Evolutionary conservation across 768 basidiomycete genomes (phyloP).

Genomic region (Calvatia gigantea): DNA sequence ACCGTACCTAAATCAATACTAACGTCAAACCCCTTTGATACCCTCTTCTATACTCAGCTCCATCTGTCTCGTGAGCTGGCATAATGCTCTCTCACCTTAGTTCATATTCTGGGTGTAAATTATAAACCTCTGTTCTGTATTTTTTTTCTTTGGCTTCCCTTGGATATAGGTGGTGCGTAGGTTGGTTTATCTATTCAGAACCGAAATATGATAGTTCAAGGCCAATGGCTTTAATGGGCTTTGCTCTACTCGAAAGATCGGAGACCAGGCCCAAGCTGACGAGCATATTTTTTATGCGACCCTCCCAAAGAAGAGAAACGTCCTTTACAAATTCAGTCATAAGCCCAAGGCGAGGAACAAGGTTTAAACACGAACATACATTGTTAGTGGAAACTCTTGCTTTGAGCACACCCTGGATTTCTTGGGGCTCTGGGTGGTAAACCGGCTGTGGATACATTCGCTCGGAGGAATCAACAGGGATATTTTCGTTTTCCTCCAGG

Average conservation of each 20-base stretch:
- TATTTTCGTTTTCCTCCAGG: conserved; percentile 14
- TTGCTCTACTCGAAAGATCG: conserved; percentile 79
- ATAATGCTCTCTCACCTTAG: too few relatives aligned
- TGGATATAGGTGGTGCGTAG: not conserved
- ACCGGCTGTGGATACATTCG: not conserved
- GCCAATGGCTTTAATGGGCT: conserved; percentile 86
- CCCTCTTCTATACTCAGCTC: not conserved
- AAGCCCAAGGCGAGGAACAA: not conserved
- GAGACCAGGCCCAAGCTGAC: conserved; percentile 91
- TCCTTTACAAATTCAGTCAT: conserved; percentile 45
- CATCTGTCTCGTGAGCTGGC: too few relatives aligned
- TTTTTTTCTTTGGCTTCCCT: not conserved
- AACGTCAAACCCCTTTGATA: not conserved
- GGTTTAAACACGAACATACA: conserved; percentile 40
- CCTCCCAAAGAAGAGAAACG: conserved; percentile 91
- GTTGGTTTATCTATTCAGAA: conserved; percentile 36
- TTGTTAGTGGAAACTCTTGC: conserved; percentile 87
- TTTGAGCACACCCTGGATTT: conserved; percentile 83
- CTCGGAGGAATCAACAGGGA: conserved; percentile 8
- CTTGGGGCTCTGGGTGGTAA: conserved; percentile 17
- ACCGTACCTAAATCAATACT: not conserved
- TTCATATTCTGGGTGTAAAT: conserved; percentile 10
- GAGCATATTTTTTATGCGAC: conserved; percentile 83
- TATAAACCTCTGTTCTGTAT: not conserved
- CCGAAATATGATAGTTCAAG: conserved; percentile 94